phyloP scores from a whole-genome alignment of 2,329 filamentous ascomycete genomes.

The Tricladium varicosporioides region DNA sequence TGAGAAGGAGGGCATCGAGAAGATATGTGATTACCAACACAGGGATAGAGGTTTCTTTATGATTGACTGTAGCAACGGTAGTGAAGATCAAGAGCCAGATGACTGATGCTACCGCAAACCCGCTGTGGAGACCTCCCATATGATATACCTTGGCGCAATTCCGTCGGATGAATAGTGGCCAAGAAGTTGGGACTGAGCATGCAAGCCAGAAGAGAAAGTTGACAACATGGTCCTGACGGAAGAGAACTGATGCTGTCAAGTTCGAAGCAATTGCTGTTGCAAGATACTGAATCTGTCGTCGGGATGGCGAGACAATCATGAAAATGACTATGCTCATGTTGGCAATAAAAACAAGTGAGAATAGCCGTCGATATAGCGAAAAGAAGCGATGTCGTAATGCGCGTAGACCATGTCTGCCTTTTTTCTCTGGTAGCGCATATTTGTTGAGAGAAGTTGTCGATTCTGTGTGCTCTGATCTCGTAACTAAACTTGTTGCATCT shows the following conservation, averaged over 20 bases:
- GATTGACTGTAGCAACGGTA: constrained; percentile 29
- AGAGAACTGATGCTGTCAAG: constrained; percentile 45
- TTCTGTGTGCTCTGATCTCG: constrained; percentile 20
- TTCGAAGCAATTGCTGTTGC: constrained; percentile 15
- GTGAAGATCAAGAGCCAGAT: constrained; percentile 45
- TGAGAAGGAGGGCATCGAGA: constrained; percentile 54
- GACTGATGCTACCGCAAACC: constrained; percentile 46
- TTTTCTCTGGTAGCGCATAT: constrained; percentile 40
- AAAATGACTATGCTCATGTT: constrained; percentile 45
- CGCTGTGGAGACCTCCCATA: constrained; percentile 53
- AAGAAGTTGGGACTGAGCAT: constrained; percentile 44
- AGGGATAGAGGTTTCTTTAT: not conserved
- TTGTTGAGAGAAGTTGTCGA: constrained; percentile 3
- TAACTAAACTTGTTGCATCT: not conserved
- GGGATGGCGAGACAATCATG: constrained; percentile 26
- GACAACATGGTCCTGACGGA: constrained; percentile 53
- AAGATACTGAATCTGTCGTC: not conserved
- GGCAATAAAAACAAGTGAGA: constrained; percentile 49
- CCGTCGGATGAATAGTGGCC: constrained; percentile 47
- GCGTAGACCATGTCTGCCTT: constrained; percentile 35
- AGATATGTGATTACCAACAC: constrained; percentile 51
- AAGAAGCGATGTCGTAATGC: constrained; percentile 39
- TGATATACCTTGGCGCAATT: constrained; percentile 50
- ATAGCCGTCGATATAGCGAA: constrained; percentile 55
- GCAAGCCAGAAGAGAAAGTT: constrained; percentile 48